Base-by-base conservation (phyloP, 1,284 basidiomycete genomes). In the Trichosporon sp. region DNA sequence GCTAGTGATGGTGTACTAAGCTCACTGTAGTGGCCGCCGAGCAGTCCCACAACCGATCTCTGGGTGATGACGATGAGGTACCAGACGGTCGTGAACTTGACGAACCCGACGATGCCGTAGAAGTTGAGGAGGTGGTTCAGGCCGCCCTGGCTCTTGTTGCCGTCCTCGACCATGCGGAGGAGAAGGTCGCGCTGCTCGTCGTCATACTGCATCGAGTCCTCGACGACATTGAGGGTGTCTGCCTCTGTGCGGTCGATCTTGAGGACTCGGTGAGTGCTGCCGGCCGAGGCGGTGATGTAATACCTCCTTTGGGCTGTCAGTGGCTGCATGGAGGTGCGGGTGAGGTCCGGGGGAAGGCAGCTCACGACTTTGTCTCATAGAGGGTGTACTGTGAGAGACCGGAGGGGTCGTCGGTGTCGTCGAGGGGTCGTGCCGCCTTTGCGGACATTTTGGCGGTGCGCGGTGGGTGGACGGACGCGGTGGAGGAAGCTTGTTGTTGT, bases 101-200 rank as follows among this genome's bases (percentile, higher is more conserved):
- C 89, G 77, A 97, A 96, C 0, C 95, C 95, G 23, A 80, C 79
- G 35, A 83, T 78, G 2, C 78, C 79, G 29, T 91, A 95, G 78
- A 95, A 92, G 25, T 91, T 87, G 70, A 88, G 87, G 0, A 91
- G 89, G 74, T 90, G 92, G 5, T 92, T 92, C 70, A 98, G 83
- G 1, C 95, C 95, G 8, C 95, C 95, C 11, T 90, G 90, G 3
- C 86, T 87, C 80, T 90, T 91, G 82, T 98, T 98, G 21, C 95
- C 95, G 76, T 98, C 95, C 71, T 95, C 92, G 15, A 99, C 87
- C 91, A 95, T 97, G 80, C 92, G 92, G 73, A 98, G 86, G 83
- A 98, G 89, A 42, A 90, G 89, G 65, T 88, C 91, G 87, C 98
- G 91, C 84, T 99, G 92, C 76, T 89, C 90, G 13, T 90, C 89